Conservation (phyloP, 2,329 filamentous ascomycete genomes). For the Epichloe elymi region DNA sequence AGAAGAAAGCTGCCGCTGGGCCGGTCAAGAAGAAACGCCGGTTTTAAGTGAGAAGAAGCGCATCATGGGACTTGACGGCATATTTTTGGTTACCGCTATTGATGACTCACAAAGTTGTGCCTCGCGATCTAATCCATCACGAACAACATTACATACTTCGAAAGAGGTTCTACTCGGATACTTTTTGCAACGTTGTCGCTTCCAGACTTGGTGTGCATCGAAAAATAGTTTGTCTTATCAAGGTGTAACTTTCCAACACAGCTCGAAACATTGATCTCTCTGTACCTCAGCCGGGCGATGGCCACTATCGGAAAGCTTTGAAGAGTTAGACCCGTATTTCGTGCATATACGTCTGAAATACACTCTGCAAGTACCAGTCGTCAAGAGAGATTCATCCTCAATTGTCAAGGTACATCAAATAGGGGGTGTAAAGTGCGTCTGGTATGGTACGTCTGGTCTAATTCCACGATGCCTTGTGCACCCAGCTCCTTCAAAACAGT, state of each 20-base stretch:
- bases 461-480: background rate
- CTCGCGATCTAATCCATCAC: background rate
- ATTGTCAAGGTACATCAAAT: too few relatives aligned
- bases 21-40: slow-evolving; percentile 44
- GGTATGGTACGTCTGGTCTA: background rate
- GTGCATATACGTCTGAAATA: too few relatives aligned
- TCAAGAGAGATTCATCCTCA: too few relatives aligned
- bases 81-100: too few relatives aligned
- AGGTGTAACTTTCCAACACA: background rate
- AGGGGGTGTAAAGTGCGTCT: background rate
- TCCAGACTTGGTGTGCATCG: background rate
- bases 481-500: background rate
- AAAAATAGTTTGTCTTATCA: background rate
- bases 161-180: background rate
- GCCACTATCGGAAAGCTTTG: too few relatives aligned
- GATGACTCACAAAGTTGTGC: background rate
- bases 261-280: too few relatives aligned
- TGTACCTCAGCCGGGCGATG: too few relatives aligned
- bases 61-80: background rate
- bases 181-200: background rate
- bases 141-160: background rate
- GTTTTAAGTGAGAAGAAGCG: slow-evolving; percentile 24
- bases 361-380: too few relatives aligned
- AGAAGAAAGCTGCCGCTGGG: slow-evolving; percentile 33
- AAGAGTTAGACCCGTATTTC: too few relatives aligned